Percentiles rank a stretch among this genome's conserved stretches.
Evolutionary conservation across 164 flowering plant species (phyloP).

Genomic region (Platanus orientalis): DNA sequence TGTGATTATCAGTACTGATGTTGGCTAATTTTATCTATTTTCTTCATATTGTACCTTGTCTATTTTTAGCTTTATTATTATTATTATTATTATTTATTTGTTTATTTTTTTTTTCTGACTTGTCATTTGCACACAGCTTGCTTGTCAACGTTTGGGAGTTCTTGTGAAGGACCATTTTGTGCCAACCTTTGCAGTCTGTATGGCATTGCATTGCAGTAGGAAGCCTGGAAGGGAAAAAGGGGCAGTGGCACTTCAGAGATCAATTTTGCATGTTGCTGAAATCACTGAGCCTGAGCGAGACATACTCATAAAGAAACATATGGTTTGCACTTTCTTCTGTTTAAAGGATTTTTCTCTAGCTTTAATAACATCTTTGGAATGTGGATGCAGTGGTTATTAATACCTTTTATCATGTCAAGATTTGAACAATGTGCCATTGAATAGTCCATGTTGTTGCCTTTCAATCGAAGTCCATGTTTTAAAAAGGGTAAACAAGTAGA

Average conservation of each 20-base stretch:
- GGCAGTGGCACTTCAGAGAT: slow-evolving; percentile 55
- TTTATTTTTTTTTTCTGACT: slow-evolving; percentile 3
- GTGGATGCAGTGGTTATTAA: no score
- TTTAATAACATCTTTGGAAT: no score
- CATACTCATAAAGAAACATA: slow-evolving; percentile 70
- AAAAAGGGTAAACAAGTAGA: no score
- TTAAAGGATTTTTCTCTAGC: no score
- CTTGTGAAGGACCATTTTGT: slow-evolving; percentile 72
- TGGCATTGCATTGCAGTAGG: slow-evolving; percentile 76
- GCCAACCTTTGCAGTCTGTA: slow-evolving; percentile 74
- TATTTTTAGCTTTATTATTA: background rate
- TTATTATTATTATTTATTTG: background rate
- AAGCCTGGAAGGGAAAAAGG: slow-evolving; percentile 55
- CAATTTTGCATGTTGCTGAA: slow-evolving; percentile 60
- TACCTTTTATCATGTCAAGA: no score
- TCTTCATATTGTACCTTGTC: background rate
- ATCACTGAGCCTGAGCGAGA: slow-evolving; percentile 85
- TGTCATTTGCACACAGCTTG: slow-evolving; percentile 44
- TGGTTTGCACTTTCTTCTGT: slow-evolving; percentile 42
- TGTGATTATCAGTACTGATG: background rate
- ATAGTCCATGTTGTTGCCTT: background rate
- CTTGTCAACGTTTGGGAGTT: slow-evolving; percentile 46
- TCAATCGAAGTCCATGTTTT: no score
- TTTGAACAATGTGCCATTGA: background rate
- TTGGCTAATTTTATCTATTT: background rate